Evolutionary conservation across 75 land plant genomes (phyloP), one percentile per base, ranked within the genome.

Genomic region (Sequoia sempervirens): DNA sequence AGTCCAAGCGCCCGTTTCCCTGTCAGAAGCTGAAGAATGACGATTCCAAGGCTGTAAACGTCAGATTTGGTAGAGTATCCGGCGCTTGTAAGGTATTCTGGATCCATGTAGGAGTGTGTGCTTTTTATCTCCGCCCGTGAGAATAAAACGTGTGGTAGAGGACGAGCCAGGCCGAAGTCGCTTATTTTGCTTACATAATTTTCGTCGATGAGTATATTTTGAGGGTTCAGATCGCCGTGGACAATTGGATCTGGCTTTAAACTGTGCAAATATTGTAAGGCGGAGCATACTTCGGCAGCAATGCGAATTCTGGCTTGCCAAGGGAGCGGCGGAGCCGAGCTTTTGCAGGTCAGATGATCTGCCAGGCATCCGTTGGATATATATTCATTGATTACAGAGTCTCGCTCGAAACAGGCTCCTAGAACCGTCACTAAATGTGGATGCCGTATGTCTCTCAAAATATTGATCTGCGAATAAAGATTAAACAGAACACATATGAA

Each of bases 241-340:
- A 43, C 46, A 0, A 43, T 6, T 43, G 46, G 46, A 43, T 43
- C 46, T 43, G 46, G 46, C 46, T 43, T 43, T 43, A 6, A 43
- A 6, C 46, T 43, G 83, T 96, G 98, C 11, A 96, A 90, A 80
- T 89, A 91, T 75, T 87, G 83, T 30, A 94, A 90, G 10, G 85
- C 91, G 2, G 89, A 86, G 83, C 94, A 93, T 34, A 93, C 40
- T 78, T 94, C 94, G 8, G 87, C 84, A 13, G 90, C 89, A 34
- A 94, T 91, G 1, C 91, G 90, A 0, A 89, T 85, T n/a, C 96
- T 89, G 2, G 84, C 83, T 79, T 91, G 87, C 96, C 96, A 94
- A 50, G 90, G n/a, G 1, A 93, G 86, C 0, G 92, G 91, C 1
- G 89, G 86, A 68, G 87, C 58, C 47, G 87, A 84, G 80, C 87